Evolutionary conservation across 352 stramenopile genomes (phyloP).

Genomic region (Pythium brassicae): DNA sequence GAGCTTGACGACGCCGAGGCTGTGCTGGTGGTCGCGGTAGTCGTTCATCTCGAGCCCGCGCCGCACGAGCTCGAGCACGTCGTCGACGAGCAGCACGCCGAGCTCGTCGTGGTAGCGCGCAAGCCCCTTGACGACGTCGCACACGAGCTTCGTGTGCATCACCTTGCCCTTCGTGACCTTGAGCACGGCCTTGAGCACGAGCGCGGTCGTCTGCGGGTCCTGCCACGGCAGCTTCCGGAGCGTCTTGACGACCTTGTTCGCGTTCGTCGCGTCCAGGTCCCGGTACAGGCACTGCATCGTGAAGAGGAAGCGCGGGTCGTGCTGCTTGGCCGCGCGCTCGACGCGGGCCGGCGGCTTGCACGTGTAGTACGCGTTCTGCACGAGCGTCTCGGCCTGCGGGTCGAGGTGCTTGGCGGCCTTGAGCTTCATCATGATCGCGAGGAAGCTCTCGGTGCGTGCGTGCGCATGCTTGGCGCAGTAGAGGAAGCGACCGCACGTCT

Average conservation of each 20-base stretch:
- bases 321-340: constrained; percentile 64
- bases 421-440: constrained; percentile 95
- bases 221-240: constrained; percentile 93
- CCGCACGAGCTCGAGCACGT: constrained; percentile 91
- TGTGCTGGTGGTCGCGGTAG: constrained; percentile 91
- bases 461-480: constrained; percentile 95
- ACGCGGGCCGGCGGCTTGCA: constrained; percentile 87
- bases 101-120: constrained; percentile 89
- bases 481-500: constrained; percentile 95
- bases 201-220: constrained; percentile 38
- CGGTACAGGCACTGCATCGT: constrained; percentile 85
- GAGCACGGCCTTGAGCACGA: constrained; percentile 90
- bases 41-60: constrained; percentile 87
- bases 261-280: constrained; percentile 70
- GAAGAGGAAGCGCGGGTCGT: constrained; percentile 92
- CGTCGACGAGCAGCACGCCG: constrained; percentile 89
- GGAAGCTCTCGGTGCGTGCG: constrained; percentile 81
- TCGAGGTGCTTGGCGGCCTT: constrained; percentile 93
- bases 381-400: constrained; percentile 79
- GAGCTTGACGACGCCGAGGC: constrained; percentile 90
- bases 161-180: constrained; percentile 90
- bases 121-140: constrained; percentile 85
- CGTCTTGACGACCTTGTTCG: constrained; percentile 92
- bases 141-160: constrained; percentile 85
- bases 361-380: constrained; percentile 93